Evolutionary conservation across 257 asterid species (phyloP), one percentile per base, ranked within the genome.

Genomic region (Orobanche coerulescens): DNA sequence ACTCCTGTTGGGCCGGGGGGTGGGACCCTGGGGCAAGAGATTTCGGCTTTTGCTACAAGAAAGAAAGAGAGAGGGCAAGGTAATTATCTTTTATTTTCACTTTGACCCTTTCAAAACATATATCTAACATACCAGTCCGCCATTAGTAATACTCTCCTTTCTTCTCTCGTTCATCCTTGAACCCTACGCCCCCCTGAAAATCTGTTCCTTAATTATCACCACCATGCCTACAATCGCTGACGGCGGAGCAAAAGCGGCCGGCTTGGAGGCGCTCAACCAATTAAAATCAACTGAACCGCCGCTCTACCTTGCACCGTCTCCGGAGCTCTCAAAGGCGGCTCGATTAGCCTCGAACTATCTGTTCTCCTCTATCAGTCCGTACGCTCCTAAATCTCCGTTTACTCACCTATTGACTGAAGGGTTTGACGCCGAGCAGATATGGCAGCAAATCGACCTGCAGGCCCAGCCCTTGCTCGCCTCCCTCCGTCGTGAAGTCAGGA

Each of bases 381-480:
- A 73, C 66, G 71, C 82, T 22, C 94, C 88, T 12, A 89, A 84
- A 52, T 83, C 80, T 26, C 86, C 86, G 2, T 77, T 93, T 22
- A 46, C 37, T 43, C 77, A 79, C 5, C 86, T 93, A 6, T 62
- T 77, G 22, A 81, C 88, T 0, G 77, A 93, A 40, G 94, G 91
- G 0, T 76, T 73, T 39, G 82, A 76, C 6, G 68, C 73, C 9
- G 96, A 87, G 67, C 96, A 90, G 71, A 81, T 90, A 19, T 90
- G 97, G 98, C 96, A 87, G 81, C 98, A 89, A 76, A 84, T 93
- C 37, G 97, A 93, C 76, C 76, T 87, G 26, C 97, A 93, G 70
- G 65, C 90, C 3, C 82, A 81, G 72, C 95, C 95, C 2, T 56
- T 86, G 65, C 69, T 93, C 25, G 49, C 85, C 33, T 79, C 84